Evolutionary conservation across 345 rosid species (phyloP).

Genomic region (Turritis glabra): DNA sequence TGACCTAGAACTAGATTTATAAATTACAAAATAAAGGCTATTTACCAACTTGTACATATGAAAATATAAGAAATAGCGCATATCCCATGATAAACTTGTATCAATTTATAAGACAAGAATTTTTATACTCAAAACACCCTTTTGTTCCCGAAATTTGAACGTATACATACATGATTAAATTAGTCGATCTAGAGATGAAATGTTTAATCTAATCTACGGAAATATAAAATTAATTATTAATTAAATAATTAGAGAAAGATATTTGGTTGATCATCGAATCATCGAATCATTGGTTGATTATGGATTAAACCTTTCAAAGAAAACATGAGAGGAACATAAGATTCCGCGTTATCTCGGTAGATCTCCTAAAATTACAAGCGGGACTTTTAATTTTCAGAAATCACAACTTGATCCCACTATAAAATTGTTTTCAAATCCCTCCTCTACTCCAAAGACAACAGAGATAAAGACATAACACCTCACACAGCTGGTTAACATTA

Average conservation of each 20-base stretch:
- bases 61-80: too few relatives aligned
- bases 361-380: neutral
- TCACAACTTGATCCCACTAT: slow-evolving; percentile 16
- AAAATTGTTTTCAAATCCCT: neutral
- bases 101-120: too few relatives aligned
- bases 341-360: neutral
- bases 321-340: neutral
- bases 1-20: neutral
- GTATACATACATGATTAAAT: neutral
- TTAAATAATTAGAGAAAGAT: neutral
- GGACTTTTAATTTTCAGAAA: neutral
- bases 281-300: slow-evolving; percentile 4
- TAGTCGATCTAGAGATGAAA: neutral
- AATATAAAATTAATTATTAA: neutral
- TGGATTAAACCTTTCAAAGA: neutral
- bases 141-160: neutral
- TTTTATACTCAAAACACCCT: neutral
- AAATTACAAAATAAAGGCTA: too few relatives aligned
- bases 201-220: neutral
- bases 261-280: neutral
- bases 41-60: too few relatives aligned
- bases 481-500: slow-evolving; percentile 31
- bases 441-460: neutral
- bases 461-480: slow-evolving; percentile 25
- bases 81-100: too few relatives aligned